A percentile compares a stretch with the other conserved stretches of the same genome.
phyloP scores from a whole-genome alignment of 179 eudicot species.

The Gypsophila paniculata region DNA sequence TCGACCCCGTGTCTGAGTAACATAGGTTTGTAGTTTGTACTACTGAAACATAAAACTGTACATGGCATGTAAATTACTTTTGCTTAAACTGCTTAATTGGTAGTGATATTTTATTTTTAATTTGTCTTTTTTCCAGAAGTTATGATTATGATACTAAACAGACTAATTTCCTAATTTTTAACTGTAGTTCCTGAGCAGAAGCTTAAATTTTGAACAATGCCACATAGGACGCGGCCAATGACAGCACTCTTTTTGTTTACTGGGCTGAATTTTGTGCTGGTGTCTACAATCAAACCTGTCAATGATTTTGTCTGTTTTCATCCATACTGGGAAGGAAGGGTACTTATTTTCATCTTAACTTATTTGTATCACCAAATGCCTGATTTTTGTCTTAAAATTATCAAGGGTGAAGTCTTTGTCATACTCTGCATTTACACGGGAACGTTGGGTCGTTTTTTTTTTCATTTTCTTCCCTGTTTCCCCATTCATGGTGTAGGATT shows the following conservation, averaged over 20 bases:
- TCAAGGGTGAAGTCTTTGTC: background rate
- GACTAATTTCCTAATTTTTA: conserved; percentile 2
- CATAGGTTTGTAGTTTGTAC: background rate
- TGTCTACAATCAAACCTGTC: conserved; percentile 32
- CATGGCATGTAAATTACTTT: background rate
- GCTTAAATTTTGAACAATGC: conserved; percentile 24
- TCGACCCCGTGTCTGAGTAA: too few species aligned
- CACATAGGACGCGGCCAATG: conserved; percentile 35
- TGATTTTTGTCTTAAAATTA: background rate
- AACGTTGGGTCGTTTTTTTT: background rate
- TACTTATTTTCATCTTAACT: conserved; percentile 16
- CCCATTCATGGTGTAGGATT: background rate
- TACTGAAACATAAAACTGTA: background rate
- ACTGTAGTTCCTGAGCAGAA: conserved; percentile 15
- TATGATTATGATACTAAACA: conserved; percentile 11
- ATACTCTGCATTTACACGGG: background rate
- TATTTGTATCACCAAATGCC: conserved; percentile 1
- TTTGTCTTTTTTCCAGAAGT: background rate
- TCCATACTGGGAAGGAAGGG: conserved; percentile 39
- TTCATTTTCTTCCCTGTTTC: background rate
- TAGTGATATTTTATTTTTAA: too few species aligned
- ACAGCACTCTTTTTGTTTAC: conserved; percentile 31
- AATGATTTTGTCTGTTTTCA: conserved; percentile 37
- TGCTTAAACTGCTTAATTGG: too few species aligned
- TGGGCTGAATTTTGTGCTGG: conserved; percentile 30